phyloP scores from a whole-genome alignment of 345 rosid species.

The Dipteronia dyeriana region DNA sequence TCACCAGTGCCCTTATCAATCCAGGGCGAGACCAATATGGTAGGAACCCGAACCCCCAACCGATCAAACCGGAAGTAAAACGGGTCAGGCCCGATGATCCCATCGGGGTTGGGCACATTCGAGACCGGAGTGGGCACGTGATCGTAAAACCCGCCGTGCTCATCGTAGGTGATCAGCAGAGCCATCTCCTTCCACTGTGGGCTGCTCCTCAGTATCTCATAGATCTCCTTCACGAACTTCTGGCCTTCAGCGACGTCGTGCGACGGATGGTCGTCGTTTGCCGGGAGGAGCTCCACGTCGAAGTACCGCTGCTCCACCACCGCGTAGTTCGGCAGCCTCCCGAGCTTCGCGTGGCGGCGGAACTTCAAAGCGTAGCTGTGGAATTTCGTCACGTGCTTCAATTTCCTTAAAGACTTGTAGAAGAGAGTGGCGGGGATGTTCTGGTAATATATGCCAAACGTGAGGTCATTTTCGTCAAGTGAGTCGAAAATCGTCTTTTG shows the following conservation, averaged over 20 bases:
- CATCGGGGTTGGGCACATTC: constrained; percentile 90
- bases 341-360: constrained; percentile 65
- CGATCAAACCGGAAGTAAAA: constrained; percentile 85
- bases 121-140: constrained; percentile 89
- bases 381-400: constrained; percentile 67
- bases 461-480: constrained; percentile 76
- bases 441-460: constrained; percentile 91
- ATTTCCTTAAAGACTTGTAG: constrained; percentile 67
- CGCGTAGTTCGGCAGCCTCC: constrained; percentile 77
- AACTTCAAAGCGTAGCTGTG: constrained; percentile 66
- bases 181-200: constrained; percentile 99
- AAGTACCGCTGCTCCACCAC: constrained; percentile 93
- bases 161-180: constrained; percentile 84
- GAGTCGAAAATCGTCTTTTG: constrained; percentile 93
- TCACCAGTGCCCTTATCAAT: constrained; percentile 91
- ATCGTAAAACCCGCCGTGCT: constrained; percentile 97
- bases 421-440: constrained; percentile 94
- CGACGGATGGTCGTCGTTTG: constrained; percentile 97
- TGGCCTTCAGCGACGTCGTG: constrained; percentile 91
- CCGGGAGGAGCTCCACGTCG: constrained; percentile 63
- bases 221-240: constrained; percentile 90
- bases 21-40: constrained; percentile 88
- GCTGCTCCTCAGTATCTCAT: constrained; percentile 82
- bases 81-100: constrained; percentile 88
- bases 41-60: constrained; percentile 92